Evolutionary conservation across 345 rosid genomes (phyloP).

Genomic region (Salix exigua): DNA sequence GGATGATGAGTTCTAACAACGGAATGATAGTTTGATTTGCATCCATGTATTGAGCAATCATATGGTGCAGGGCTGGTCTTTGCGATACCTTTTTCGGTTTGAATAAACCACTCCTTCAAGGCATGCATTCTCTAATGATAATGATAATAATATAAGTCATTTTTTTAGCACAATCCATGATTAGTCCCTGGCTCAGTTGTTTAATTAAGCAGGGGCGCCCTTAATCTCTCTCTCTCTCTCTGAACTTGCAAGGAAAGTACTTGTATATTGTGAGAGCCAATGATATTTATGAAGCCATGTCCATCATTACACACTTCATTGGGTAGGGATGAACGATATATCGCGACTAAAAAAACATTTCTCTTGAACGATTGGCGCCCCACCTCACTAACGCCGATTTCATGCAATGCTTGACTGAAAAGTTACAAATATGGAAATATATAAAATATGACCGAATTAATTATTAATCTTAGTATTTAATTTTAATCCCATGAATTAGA

Average conservation of each 20-base stretch:
- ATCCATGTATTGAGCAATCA: slow-evolving; percentile 31
- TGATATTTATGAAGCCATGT: slow-evolving; percentile 28
- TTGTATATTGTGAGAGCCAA: slow-evolving; percentile 20
- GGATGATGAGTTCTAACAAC: slow-evolving; percentile 33
- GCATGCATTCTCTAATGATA: slow-evolving; percentile 18
- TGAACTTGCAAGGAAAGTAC: slow-evolving; percentile 5
- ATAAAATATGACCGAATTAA: background rate
- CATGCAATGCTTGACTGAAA: background rate
- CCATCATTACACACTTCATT: slow-evolving; percentile 20
- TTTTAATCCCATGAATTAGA: background rate
- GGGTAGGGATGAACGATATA: background rate
- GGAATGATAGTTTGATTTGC: slow-evolving; percentile 22
- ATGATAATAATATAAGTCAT: slow-evolving; percentile 9
- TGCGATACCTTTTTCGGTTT: slow-evolving; percentile 20
- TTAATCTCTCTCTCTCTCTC: background rate
- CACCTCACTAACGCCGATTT: background rate
- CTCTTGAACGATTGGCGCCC: background rate
- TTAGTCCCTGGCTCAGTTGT: slow-evolving; percentile 7
- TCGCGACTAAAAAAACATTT: background rate
- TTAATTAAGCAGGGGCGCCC: background rate
- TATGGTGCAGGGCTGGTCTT: slow-evolving; percentile 24
- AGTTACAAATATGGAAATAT: background rate
- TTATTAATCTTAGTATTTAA: background rate
- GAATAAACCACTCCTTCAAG: slow-evolving; percentile 21
- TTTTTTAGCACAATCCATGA: slow-evolving; percentile 16